phyloP scores from a whole-genome alignment of 1,284 basidiomycete genomes.

The Cystobasidiaceae sp. region DNA sequence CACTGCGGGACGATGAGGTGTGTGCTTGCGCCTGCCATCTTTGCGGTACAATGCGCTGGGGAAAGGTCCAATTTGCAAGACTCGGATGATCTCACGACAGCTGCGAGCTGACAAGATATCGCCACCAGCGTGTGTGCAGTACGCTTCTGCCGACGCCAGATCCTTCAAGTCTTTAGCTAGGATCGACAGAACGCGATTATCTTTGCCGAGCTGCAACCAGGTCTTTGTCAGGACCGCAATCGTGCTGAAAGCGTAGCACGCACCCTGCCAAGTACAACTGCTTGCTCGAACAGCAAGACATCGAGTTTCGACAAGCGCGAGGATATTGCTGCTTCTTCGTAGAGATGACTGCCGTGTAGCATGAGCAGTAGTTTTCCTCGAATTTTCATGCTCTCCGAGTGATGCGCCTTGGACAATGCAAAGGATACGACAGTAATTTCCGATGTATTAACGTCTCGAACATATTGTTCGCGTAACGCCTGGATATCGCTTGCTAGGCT shows the following conservation, averaged over 20 bases:
- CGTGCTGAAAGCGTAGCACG: neutral
- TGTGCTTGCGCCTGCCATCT: constrained; percentile 13
- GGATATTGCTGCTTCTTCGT: neutral
- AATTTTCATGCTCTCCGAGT: neutral
- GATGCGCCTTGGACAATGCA: neutral
- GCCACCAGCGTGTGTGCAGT: constrained; percentile 28
- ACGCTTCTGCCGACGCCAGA: constrained; percentile 19
- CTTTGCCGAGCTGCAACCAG: neutral
- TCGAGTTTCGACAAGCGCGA: neutral
- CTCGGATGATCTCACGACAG: constrained; percentile 5
- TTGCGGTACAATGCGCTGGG: constrained; percentile 21
- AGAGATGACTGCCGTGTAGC: constrained; percentile 3
- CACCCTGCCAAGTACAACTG: constrained; percentile 13
- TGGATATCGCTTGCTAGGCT: constrained; percentile 32
- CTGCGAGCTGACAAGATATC: constrained; percentile 12
- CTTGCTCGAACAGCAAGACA: constrained; percentile 7
- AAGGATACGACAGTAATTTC: constrained; percentile 14
- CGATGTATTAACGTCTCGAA: neutral
- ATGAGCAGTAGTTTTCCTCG: constrained; percentile 13
- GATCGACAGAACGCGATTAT: constrained; percentile 4
- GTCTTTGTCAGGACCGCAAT: neutral
- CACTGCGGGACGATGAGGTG: neutral
- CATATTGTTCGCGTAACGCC: constrained; percentile 3
- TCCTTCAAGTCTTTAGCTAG: constrained; percentile 16
- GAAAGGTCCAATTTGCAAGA: neutral